Conservation (phyloP, 2,329 filamentous ascomycete species). For the Colletotrichum paranaense region DNA sequence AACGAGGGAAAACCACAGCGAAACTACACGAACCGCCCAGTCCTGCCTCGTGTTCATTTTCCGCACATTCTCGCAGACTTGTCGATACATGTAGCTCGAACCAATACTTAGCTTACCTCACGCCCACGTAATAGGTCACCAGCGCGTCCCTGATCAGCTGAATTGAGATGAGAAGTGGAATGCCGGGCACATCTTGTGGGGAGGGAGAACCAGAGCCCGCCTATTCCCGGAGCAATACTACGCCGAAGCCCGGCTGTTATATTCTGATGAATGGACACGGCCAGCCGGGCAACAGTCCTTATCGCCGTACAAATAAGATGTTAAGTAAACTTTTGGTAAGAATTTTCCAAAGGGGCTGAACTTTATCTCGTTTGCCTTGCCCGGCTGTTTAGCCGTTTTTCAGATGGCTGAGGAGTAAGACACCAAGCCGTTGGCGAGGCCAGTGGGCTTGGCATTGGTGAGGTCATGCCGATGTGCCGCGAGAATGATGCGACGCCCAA, state of each 20-base stretch:
- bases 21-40: too few relatives aligned
- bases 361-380: constrained; percentile 22
- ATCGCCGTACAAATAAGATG: not conserved
- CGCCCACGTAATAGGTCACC: constrained; percentile 1
- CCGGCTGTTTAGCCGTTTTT: not conserved
- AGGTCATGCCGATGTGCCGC: constrained; percentile 2
- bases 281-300: not conserved
- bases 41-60: too few relatives aligned
- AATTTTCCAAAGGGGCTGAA: constrained; percentile 10
- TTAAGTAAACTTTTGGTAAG: not conserved
- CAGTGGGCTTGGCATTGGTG: not conserved
- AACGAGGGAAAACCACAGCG: too few relatives aligned
- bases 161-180: not conserved
- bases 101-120: not conserved
- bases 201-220: not conserved
- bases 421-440: not conserved
- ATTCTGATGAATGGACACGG: not conserved
- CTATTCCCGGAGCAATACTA: not conserved
- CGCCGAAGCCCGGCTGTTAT: not conserved
- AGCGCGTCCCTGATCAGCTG: not conserved
- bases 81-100: not conserved
- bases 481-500: not conserved
- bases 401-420: constrained; percentile 9
- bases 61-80: not conserved
- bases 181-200: not conserved